Evolutionary conservation across 805 yeast genomes (phyloP).

Genomic region (Teunomyces lycoperdinae): DNA sequence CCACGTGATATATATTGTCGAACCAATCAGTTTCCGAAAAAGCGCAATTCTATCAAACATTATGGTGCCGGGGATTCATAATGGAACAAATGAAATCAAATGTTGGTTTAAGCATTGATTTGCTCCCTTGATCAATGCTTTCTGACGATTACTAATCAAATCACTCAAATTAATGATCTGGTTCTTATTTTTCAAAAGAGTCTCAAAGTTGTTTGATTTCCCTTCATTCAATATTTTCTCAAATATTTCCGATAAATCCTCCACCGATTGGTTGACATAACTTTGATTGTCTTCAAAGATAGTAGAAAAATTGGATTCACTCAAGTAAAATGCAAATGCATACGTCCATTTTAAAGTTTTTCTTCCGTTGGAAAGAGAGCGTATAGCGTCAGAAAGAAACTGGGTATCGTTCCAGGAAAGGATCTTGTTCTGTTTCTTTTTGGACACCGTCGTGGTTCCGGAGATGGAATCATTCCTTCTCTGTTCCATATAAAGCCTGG

Average conservation of each 20-base stretch:
- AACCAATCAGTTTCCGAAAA: not conserved
- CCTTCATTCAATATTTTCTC: conserved; percentile 36
- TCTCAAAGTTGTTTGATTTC: conserved; percentile 14
- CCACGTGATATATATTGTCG: not conserved
- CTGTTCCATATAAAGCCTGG: conserved; percentile 61
- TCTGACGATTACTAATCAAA: conserved; percentile 40
- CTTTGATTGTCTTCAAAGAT: conserved; percentile 73
- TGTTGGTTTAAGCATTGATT: conserved; percentile 39
- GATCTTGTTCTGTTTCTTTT: conserved; percentile 8
- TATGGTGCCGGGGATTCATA: not conserved
- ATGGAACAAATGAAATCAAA: conserved; percentile 18
- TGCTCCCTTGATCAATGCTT: conserved; percentile 43
- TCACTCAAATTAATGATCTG: conserved; percentile 43
- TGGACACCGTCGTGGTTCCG: conserved; percentile 14
- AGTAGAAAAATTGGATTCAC: conserved; percentile 49
- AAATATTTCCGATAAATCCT: conserved; percentile 62
- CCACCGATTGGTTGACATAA: conserved; percentile 62
- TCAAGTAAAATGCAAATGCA: conserved; percentile 70
- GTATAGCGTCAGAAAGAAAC: conserved; percentile 72
- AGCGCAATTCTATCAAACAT: not conserved
- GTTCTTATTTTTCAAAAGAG: conserved; percentile 34
- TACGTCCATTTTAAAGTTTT: conserved; percentile 87
- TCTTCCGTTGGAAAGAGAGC: conserved; percentile 63
- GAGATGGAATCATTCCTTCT: conserved; percentile 30
- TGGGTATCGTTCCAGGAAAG: conserved; percentile 85